Evolutionary conservation across 306 rosid species (phyloP).

Genomic region (Cotoneaster glaucophyllus): DNA sequence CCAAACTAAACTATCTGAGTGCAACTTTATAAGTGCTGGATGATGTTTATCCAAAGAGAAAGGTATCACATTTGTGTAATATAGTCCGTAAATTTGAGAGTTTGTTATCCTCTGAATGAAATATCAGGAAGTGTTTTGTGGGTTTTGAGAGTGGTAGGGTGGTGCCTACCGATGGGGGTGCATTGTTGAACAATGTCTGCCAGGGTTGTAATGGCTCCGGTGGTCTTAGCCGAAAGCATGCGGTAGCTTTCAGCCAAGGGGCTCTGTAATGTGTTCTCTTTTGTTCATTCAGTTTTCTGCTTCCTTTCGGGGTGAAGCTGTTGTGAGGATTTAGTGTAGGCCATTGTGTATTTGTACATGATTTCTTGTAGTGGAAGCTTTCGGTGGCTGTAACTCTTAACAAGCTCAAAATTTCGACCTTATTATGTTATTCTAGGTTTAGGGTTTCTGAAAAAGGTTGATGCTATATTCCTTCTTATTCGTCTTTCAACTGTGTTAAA

Average conservation of each 20-base stretch:
- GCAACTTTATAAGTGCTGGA: constrained; percentile 32
- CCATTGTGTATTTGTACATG: constrained; percentile 53
- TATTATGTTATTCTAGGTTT: background rate
- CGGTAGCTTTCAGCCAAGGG: constrained; percentile 28
- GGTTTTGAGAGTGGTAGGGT: constrained; percentile 59
- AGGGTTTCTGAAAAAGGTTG: background rate
- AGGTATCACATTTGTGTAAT: constrained; percentile 61
- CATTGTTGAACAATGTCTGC: constrained; percentile 32
- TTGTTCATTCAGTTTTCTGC: constrained; percentile 44
- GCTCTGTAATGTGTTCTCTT: constrained; percentile 35
- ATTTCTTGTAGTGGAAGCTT: constrained; percentile 45
- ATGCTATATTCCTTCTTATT: background rate
- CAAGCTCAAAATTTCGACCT: background rate
- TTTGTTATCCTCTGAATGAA: constrained; percentile 37
- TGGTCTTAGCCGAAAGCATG: constrained; percentile 42
- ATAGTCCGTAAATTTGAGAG: constrained; percentile 45
- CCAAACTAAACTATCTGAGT: background rate
- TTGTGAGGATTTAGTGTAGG: constrained; percentile 38
- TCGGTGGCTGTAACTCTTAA: constrained; percentile 34
- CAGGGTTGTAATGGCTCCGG: constrained; percentile 46
- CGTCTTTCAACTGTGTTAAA: no score
- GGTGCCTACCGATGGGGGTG: constrained; percentile 60
- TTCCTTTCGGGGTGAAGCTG: constrained; percentile 55
- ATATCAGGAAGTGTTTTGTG: constrained; percentile 33
- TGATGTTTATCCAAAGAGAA: constrained; percentile 11